These are phyloP conservation scores for Termitomyces eurrhizus DNA, from an alignment of 768 basidiomycete species.

Conservation along the genomic window DNA sequence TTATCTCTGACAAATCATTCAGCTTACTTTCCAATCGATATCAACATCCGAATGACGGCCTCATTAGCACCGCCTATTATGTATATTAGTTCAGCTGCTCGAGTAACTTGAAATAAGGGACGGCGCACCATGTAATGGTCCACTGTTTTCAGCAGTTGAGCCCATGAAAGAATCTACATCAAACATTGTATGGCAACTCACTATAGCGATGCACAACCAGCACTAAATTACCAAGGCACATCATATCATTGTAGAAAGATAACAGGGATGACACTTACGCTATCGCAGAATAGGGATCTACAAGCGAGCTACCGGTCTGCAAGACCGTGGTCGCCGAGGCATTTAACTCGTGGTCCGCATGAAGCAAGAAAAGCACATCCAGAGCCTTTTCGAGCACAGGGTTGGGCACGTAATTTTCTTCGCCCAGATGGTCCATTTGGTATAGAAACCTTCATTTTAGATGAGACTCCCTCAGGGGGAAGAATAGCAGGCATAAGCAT, in stretches of 20 bases:
- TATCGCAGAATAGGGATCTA: constrained; percentile 87
- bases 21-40: constrained; percentile 76
- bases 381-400: constrained; percentile 85
- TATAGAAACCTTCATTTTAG: constrained; percentile 65
- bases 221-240: constrained; percentile 33
- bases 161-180: not conserved
- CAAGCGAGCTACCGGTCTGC: constrained; percentile 85
- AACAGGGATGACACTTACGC: constrained; percentile 41
- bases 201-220: constrained; percentile 89
- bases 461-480: not conserved
- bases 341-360: constrained; percentile 90
- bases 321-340: constrained; percentile 83
- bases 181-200: constrained; percentile 33
- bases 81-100: constrained; percentile 6
- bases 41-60: constrained; percentile 91
- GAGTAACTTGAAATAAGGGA: not conserved
- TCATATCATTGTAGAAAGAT: not conserved
- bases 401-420: constrained; percentile 72
- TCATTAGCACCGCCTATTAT: constrained; percentile 80
- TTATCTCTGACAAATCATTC: too few species aligned
- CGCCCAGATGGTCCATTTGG: constrained; percentile 81
- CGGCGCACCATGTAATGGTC: constrained; percentile 61
- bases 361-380: constrained; percentile 83
- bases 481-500: not conserved
- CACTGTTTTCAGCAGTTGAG: constrained; percentile 33